Evolutionary conservation across 2,329 filamentous ascomycete species (phyloP), one percentile per base, ranked within the genome.

Genomic region (Ceratocystis colombiana): DNA sequence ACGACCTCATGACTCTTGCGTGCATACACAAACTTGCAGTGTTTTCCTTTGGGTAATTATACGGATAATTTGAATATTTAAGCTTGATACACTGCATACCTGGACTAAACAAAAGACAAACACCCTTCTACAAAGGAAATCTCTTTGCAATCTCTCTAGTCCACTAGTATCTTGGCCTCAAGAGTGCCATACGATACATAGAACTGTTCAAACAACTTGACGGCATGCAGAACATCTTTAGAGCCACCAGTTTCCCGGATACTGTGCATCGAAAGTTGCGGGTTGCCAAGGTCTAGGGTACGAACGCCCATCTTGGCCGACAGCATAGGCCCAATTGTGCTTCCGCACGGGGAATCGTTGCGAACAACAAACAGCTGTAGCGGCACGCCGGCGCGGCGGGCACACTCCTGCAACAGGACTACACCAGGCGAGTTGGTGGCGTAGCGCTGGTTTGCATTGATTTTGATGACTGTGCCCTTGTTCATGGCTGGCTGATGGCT

Each of bases 361-460:
- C 92, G 85, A 61, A 97, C 93, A 50, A 99, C 94, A 72, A 97
- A 97, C 48, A 97, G 79, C 78, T 99, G 94, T 65, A 99, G 82
- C 15, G 94, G 94, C 22, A 97, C 91, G 28, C 85, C 86, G 20
- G 82, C 84, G 44, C 80, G 78, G 61, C 82, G 84, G 61, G 94
- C 94, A 53, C 88, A 86, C 78, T 97, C 92, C 76, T 96, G 89
- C 10, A 99, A 76, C 44, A 99, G 80, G 6, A 96, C 93, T 71
- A 97, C 96, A 45, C 94, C 94, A 1, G 94, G 94, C 0, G 90
- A 90, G 79, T 96, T 97, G 65, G 94, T 99, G 37, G 93, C 91
- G 77, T 99, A 99, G 69, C 92, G 88, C 71, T 94, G 90, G 76
- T 97, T 99, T 69, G 94, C 94, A 74, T 99, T 99, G 80, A 99